Conservation (phyloP, 202 grass and related monocot species). For the Brachypodium distachyon region DNA sequence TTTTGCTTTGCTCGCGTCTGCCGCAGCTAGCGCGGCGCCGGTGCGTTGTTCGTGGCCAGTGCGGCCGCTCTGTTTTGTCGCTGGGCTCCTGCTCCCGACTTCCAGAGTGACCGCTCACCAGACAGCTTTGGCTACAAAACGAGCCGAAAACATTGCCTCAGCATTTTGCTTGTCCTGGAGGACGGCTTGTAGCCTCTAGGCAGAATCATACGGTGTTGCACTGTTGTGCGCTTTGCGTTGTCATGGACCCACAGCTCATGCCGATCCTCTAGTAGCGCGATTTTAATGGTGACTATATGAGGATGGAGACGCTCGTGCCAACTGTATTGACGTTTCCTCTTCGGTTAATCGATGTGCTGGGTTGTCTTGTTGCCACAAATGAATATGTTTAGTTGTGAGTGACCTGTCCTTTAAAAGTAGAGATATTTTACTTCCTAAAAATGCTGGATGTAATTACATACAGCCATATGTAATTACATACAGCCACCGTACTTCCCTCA, state of each 20-base stretch:
- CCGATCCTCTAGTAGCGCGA: not conserved
- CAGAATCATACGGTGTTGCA: too few species aligned
- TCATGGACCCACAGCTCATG: not conserved
- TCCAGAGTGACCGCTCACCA: conserved; percentile 2
- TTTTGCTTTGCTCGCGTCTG: not conserved
- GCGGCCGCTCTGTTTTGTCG: too few species aligned
- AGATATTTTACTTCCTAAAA: not conserved
- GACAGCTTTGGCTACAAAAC: too few species aligned
- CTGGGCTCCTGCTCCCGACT: not conserved
- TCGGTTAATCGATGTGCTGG: not conserved
- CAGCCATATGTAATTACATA: too few species aligned
- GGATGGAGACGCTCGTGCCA: not conserved
- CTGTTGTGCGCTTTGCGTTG: not conserved
- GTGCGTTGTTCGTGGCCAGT: not conserved
- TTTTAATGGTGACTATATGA: not conserved
- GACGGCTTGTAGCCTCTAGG: too few species aligned
- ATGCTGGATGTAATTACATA: too few species aligned
- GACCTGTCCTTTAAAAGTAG: not conserved
- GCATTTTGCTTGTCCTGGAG: not conserved
- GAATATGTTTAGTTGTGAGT: not conserved
- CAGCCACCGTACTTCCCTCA: too few species aligned
- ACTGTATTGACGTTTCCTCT: not conserved
- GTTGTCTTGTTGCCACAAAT: not conserved
- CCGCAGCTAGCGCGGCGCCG: not conserved
- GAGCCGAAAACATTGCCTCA: not conserved